phyloP scores from a whole-genome alignment of 495 filamentous ascomycete genomes.

The Talaromyces nanjingensis region DNA sequence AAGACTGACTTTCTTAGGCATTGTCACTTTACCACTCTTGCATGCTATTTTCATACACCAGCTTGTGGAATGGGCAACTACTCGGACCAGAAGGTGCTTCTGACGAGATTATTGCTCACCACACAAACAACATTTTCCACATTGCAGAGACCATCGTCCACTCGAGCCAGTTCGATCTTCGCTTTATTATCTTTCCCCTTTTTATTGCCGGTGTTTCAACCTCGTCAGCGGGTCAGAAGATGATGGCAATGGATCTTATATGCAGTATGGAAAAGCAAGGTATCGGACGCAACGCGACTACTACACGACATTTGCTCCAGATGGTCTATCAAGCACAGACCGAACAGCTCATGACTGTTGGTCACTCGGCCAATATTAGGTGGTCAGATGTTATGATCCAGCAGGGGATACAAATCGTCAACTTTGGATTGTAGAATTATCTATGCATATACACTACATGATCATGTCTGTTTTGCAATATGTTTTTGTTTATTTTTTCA shows the following conservation, averaged over 20 bases:
- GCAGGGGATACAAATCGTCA: constrained; percentile 36
- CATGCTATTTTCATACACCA: constrained; percentile 44
- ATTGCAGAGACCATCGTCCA: constrained; percentile 28
- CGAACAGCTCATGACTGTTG: constrained; percentile 25
- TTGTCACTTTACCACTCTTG: constrained; percentile 42
- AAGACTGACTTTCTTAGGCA: constrained; percentile 23
- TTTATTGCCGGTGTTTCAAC: constrained; percentile 49
- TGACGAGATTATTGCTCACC: constrained; percentile 36
- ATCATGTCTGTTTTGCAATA: neutral
- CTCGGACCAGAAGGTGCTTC: constrained; percentile 22
- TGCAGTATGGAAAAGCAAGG: constrained; percentile 42
- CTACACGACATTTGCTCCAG: constrained; percentile 41
- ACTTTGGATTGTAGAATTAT: constrained; percentile 29
- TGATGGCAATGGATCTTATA: constrained; percentile 43
- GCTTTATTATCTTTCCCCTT: constrained; percentile 48
- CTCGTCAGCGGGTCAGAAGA: constrained; percentile 34
- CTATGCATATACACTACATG: neutral
- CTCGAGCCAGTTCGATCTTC: constrained; percentile 27
- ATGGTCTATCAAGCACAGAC: constrained; percentile 44
- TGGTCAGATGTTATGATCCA: constrained; percentile 40
- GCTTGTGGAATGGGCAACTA: constrained; percentile 43
- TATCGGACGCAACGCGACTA: constrained; percentile 41
- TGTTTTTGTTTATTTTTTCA: neutral
- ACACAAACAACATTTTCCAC: constrained; percentile 37
- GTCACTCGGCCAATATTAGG: constrained; percentile 33